Conservation (phyloP, 306 rosid genomes). For the Ormosia semicastrata region DNA sequence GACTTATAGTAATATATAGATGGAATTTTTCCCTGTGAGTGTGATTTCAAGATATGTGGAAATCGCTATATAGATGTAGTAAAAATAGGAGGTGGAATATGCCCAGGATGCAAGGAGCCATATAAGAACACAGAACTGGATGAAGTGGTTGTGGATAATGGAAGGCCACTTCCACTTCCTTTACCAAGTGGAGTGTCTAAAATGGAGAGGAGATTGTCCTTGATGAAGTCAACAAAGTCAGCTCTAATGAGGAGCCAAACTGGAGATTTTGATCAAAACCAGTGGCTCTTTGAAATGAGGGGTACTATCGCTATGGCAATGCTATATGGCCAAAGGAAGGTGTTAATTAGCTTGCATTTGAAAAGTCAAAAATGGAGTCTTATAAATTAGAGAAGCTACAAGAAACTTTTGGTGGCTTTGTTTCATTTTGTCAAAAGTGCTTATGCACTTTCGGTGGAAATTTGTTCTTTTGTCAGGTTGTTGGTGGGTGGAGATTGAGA, state of each 20-base stretch:
- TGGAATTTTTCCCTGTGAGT: conserved; percentile 98
- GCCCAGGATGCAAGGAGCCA: conserved; percentile 88
- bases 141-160: conserved; percentile 65
- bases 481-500: no score
- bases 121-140: conserved; percentile 83
- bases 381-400: no score
- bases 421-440: no score
- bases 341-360: no score
- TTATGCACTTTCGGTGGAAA: no score
- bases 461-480: no score
- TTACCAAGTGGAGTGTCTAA: conserved; percentile 69
- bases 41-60: conserved; percentile 92
- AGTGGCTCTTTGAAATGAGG: conserved; percentile 92
- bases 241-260: conserved; percentile 85
- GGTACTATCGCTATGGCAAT: conserved; percentile 98
- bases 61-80: conserved; percentile 89
- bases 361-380: no score
- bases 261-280: conserved; percentile 87
- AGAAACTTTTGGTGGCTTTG: no score
- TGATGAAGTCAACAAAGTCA: conserved; percentile 90
- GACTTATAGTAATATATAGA: no score
- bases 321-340: conserved; percentile 97
- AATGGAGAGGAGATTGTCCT: conserved; percentile 83
- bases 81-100: conserved; percentile 74
- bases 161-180: conserved; percentile 74